Base-by-base conservation (phyloP, 2,329 filamentous ascomycete species). In the Fusarium hostae region DNA sequence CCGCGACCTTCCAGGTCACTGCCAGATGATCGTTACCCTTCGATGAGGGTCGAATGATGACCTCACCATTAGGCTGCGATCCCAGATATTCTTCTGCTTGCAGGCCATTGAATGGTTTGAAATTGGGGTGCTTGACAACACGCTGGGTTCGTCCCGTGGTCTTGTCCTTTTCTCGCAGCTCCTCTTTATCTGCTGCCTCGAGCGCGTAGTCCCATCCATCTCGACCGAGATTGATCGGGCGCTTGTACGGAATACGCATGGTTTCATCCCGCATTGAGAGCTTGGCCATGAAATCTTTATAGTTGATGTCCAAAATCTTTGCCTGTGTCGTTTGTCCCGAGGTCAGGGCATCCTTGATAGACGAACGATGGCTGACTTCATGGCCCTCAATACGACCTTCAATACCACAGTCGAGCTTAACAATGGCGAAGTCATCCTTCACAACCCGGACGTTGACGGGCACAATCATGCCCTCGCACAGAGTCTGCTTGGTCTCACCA, bases 61-160 rank as follows among this genome's bases (percentile, higher is more conserved):
- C 92, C 80, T 98, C 96, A 52, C 96, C 96, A 10, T 91, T 87
- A 56, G 92, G 89, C 80, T 97, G 94, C 18, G 92, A 93, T 44
- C 94, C 94, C 35, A 99, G 88, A 80, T 92, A 98, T 80, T 98
- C 94, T 81, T 98, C 94, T 2, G 96, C 96, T 82, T 98, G 94
- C 5, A 91, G 90, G 34, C 94, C 89, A 82, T 97, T 98, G 87
- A 97, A 98, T 0, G 94, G 92, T 75, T 92, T 93, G 88, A 98
- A 99, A 20, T 98, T 89, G 30, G 96, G 95, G 79, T 99, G 96
- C 81, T 99, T 99, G 85, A 99, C 96, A 66, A 99, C 96, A 80
- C 96, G 90, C 80, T 97, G 94, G 5, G 93, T 92, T 54, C 96
- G 93, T 18, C 94, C 94, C 22, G 93, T 93, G 15, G 89, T 89